Evolutionary conservation across 805 yeast genomes (phyloP).

Genomic region (Zygoascus bituminiphila): DNA sequence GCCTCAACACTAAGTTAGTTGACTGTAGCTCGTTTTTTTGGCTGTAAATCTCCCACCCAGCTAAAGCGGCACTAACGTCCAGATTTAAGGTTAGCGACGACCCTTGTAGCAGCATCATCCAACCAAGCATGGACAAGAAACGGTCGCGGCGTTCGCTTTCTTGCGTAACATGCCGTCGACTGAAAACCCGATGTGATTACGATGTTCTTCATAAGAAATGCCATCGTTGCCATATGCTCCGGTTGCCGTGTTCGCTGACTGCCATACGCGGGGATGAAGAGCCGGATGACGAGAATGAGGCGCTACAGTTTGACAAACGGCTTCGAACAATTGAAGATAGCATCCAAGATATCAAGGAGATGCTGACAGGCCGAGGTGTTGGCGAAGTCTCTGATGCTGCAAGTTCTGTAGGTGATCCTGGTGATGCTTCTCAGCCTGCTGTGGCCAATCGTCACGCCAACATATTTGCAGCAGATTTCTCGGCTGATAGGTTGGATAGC

Average conservation of each 20-base stretch:
- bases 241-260: conserved; percentile 43
- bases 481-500: conserved; percentile 11
- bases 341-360: not conserved
- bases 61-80: too few relatives aligned
- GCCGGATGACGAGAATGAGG: conserved; percentile 27
- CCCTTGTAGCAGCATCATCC: too few relatives aligned
- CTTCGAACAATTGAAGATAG: not conserved
- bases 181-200: conserved; percentile 52
- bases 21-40: too few relatives aligned
- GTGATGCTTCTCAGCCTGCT: not conserved
- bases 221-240: conserved; percentile 43
- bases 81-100: too few relatives aligned
- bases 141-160: conserved; percentile 35
- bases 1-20: too few relatives aligned
- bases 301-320: not conserved
- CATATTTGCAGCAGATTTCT: not conserved
- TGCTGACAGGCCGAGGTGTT: not conserved
- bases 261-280: conserved; percentile 24
- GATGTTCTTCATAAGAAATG: conserved; percentile 39
- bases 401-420: not conserved
- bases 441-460: not conserved
- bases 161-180: conserved; percentile 45
- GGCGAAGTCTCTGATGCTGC: not conserved
- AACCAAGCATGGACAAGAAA: conserved; percentile 5
- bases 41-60: too few relatives aligned